Base-by-base conservation (phyloP, 169 alveolate genomes). In the Eimeria zaria region DNA sequence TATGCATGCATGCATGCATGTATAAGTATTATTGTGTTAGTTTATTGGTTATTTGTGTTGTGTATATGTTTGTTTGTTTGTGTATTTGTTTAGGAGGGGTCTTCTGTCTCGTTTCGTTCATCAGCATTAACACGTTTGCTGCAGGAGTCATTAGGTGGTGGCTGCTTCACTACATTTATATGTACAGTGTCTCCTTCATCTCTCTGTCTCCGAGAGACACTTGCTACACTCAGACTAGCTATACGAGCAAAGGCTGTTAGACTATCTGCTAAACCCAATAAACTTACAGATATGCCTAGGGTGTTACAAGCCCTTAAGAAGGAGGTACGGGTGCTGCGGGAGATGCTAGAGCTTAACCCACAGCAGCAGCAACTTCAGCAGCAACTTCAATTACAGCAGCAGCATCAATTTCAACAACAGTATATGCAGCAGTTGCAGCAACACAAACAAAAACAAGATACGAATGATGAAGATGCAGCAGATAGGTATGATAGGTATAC, bases 111-210 rank as follows among this genome's bases (percentile, higher is more conserved):
- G 1, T 97, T 95, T 71, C 97, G 97, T 2, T 81, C 91, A n/a
- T 95, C 97, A 16, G 71, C 89, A 12, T n/a, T 95, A 60, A 95
- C 97, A 36, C 95, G 95, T 36, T 90, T 95, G 60, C 95, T 95
- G 83, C 97, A 85, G 71, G 97, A 95, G 64, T 95, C 97, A 30
- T 44, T 95, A 14, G 97, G 97, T 12, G 97, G 97, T 24, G 62
- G 81, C 60, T 95, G 97, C 80, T 97, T 95, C 93, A 97, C 98
- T 30, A 74, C 97, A 51, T 97, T 97, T 83, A 97, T 97, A 53
- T 97, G 98, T 90, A 97, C 98, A 22, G 73, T 97, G 76, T 93
- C 98, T n/a, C 94, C 98, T 27, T 91, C 97, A 51, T 76, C 97
- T 55, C 95, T 80, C 20, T 95, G 96, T 71, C 96, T 88, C 33